Conservation (phyloP, 257 asterid species). For the Perilla frutescens region DNA sequence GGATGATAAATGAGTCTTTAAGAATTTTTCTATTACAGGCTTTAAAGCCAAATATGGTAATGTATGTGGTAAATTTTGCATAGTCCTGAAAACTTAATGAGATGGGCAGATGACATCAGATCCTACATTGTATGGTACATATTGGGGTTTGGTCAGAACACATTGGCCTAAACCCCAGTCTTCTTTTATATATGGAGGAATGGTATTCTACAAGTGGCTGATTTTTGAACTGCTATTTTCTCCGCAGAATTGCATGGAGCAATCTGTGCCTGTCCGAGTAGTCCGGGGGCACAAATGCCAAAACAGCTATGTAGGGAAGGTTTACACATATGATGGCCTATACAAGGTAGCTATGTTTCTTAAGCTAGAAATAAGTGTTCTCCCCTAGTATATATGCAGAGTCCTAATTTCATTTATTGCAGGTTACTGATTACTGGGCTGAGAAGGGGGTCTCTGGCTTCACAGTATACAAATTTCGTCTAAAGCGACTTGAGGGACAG, state of each 20-base stretch:
- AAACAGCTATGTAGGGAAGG: conserved; percentile 84
- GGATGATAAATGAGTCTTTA: background rate
- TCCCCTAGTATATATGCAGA: background rate
- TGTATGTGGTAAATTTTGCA: conserved; percentile 2
- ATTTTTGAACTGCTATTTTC: conserved; percentile 4
- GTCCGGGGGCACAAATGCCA: conserved; percentile 79
- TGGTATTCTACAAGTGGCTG: background rate
- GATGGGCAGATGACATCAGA: background rate
- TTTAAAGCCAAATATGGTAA: conserved; percentile 19
- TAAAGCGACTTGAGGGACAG: conserved; percentile 76
- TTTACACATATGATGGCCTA: conserved; percentile 91
- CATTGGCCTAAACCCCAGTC: background rate
- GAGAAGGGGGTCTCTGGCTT: conserved; percentile 87
- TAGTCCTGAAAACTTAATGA: background rate
- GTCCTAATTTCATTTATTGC: conserved; percentile 35
- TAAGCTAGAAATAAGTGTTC: background rate
- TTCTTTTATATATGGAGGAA: background rate
- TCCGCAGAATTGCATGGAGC: conserved; percentile 73
- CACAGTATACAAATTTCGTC: conserved; percentile 75
- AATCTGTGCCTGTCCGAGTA: conserved; percentile 72
- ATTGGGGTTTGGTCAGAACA: background rate
- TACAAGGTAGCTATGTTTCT: conserved; percentile 60
- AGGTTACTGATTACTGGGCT: conserved; percentile 84
- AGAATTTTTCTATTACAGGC: conserved; percentile 1
- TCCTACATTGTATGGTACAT: background rate